Conservation (phyloP, 2,329 filamentous ascomycete genomes). For the Colletotrichum sp. region DNA sequence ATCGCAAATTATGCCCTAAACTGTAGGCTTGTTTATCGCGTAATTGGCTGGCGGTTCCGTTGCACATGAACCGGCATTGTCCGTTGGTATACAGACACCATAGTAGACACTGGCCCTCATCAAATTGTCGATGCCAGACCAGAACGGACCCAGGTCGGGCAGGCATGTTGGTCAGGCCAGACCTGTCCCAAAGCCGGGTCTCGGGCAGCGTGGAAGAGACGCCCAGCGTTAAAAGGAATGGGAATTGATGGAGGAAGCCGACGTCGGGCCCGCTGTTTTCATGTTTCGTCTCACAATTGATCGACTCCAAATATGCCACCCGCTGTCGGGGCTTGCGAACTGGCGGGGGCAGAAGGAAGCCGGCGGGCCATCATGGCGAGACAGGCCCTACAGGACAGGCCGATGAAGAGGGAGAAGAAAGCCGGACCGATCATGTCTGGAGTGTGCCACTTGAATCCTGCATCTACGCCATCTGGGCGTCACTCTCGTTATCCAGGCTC, state of each 20-base stretch:
- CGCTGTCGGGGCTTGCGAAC: constrained; percentile 16
- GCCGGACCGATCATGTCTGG: background rate
- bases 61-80: background rate
- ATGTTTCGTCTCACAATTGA: constrained; percentile 11
- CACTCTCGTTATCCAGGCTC: background rate
- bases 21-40: background rate
- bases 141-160: background rate
- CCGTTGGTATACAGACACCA: background rate
- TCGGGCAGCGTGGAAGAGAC: background rate
- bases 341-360: constrained; percentile 12
- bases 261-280: constrained; percentile 3
- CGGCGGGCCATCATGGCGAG: background rate
- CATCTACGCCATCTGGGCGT: background rate
- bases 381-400: constrained; percentile 4
- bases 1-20: background rate
- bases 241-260: background rate
- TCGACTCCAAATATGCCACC: constrained; percentile 6
- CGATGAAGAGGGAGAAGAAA: background rate
- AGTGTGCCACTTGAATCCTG: background rate
- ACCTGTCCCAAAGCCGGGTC: background rate
- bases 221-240: background rate
- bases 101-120: background rate
- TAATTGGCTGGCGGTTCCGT: background rate
- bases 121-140: background rate
- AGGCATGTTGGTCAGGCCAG: background rate